phyloP scores from a whole-genome alignment of 1,139 yeast species.

The Scheffersomyces insectosa region DNA sequence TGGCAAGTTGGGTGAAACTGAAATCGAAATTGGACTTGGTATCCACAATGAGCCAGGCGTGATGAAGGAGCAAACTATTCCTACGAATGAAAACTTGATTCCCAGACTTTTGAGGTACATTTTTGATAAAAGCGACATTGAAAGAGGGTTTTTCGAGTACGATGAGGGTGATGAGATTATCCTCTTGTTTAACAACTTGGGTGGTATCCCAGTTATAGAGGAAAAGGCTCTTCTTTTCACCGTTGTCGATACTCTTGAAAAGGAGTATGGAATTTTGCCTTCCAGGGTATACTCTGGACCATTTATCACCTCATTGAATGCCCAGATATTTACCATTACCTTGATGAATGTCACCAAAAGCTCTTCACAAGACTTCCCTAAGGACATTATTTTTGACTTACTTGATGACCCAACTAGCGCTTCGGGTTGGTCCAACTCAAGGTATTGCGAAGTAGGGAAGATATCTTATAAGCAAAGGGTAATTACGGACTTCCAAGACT shows the following conservation, averaged over 20 bases:
- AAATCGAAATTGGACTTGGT: conserved; percentile 53
- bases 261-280: conserved; percentile 37
- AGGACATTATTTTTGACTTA: conserved; percentile 35
- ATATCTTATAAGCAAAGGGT: conserved; percentile 27
- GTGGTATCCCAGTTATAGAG: conserved; percentile 52
- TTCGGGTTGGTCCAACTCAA: conserved; percentile 40
- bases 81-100: conserved; percentile 42
- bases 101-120: conserved; percentile 35
- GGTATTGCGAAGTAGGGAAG: conserved; percentile 27
- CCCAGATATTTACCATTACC: conserved; percentile 52
- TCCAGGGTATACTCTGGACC: conserved; percentile 45
- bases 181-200: conserved; percentile 50
- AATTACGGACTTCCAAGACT: conserved; percentile 33
- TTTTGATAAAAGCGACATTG: conserved; percentile 37
- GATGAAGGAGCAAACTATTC: conserved; percentile 36
- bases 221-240: conserved; percentile 36
- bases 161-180: conserved; percentile 36
- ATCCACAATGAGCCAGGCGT: conserved; percentile 59
- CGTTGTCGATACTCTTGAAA: conserved; percentile 30
- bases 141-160: conserved; percentile 45
- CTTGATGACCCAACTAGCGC: conserved; percentile 42
- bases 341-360: conserved; percentile 45
- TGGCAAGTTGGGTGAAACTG: conserved; percentile 34
- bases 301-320: conserved; percentile 53
- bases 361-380: conserved; percentile 23